These are phyloP conservation scores for Nepenthes mirabilis DNA, from an alignment of 148 eudicot genomes.

Conservation along the genomic window DNA sequence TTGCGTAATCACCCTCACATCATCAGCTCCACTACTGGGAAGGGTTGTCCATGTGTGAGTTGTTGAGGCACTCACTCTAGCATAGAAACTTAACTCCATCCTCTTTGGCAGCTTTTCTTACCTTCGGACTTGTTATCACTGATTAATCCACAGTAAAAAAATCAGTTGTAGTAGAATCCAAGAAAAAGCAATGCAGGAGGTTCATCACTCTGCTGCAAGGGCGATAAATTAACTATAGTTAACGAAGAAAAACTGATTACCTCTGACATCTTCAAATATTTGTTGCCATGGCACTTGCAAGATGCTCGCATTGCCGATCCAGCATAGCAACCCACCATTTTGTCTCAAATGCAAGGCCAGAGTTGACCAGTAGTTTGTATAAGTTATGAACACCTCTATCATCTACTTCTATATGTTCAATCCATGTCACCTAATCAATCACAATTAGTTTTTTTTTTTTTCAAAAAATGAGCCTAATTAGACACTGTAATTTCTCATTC, in stretches of 20 bases:
- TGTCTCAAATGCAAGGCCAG: slow-evolving; percentile 37
- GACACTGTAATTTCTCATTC: neutral
- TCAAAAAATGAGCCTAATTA: neutral
- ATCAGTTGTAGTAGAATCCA: neutral
- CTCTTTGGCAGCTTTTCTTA: slow-evolving; percentile 34
- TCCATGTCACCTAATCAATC: slow-evolving; percentile 40
- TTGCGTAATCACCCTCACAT: too few relatives aligned
- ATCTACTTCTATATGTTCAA: slow-evolving; percentile 49
- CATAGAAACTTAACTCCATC: neutral
- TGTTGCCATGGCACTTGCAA: slow-evolving; percentile 19
- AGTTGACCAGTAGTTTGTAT: slow-evolving; percentile 20
- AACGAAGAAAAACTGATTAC: too few relatives aligned
- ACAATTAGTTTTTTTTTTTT: too few relatives aligned
- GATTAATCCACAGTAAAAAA: neutral
- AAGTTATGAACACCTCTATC: slow-evolving; percentile 17
- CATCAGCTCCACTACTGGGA: too few relatives aligned
- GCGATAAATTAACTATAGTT: too few relatives aligned
- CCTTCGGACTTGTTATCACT: slow-evolving; percentile 17
- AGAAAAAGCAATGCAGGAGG: too few relatives aligned
- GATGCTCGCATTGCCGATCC: slow-evolving; percentile 28
- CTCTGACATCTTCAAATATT: slow-evolving; percentile 10
- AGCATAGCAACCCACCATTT: slow-evolving; percentile 31
- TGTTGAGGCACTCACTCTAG: too few relatives aligned
- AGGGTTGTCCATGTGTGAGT: too few relatives aligned
- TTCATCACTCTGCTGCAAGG: neutral